A percentile compares a stretch with the other conserved stretches of the same genome.
phyloP scores from a whole-genome alignment of 306 rosid genomes.

The Psophocarpus tetragonolobus region DNA sequence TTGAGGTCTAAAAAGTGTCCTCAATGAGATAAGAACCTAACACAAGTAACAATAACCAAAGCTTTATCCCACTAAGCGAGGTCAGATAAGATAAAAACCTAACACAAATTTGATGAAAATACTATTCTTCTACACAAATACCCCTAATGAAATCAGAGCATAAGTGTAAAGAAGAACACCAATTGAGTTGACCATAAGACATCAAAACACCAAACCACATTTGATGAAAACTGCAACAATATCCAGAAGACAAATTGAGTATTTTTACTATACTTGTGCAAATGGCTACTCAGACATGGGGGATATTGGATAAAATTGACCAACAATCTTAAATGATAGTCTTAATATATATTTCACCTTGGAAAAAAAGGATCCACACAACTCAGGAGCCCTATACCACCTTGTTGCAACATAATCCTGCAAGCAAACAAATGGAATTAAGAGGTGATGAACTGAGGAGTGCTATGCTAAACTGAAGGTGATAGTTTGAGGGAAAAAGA shows the following conservation, averaged over 20 bases:
- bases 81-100: neutral
- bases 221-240: neutral
- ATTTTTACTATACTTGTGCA: neutral
- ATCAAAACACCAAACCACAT: conserved; percentile 1
- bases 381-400: conserved; percentile 99
- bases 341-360: conserved; percentile 58
- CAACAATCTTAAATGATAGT: conserved; percentile 26
- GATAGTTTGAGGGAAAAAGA: conserved; percentile 20
- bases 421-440: conserved; percentile 32
- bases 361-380: conserved; percentile 98
- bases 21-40: neutral
- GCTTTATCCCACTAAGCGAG: too few species aligned
- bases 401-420: conserved; percentile 99
- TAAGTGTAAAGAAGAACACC: neutral
- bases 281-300: neutral
- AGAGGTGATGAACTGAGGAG: conserved; percentile 19
- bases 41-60: too few species aligned
- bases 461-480: conserved; percentile 5
- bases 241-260: neutral
- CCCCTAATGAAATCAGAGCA: neutral
- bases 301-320: conserved; percentile 8
- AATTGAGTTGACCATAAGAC: conserved; percentile 8
- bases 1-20: conserved; percentile 7
- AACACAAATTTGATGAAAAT: neutral
- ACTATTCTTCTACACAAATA: neutral